These are phyloP conservation scores for Coemansia sp. DNA, from an alignment of 192 early-diverging fungal species.

Conservation along the genomic window DNA sequence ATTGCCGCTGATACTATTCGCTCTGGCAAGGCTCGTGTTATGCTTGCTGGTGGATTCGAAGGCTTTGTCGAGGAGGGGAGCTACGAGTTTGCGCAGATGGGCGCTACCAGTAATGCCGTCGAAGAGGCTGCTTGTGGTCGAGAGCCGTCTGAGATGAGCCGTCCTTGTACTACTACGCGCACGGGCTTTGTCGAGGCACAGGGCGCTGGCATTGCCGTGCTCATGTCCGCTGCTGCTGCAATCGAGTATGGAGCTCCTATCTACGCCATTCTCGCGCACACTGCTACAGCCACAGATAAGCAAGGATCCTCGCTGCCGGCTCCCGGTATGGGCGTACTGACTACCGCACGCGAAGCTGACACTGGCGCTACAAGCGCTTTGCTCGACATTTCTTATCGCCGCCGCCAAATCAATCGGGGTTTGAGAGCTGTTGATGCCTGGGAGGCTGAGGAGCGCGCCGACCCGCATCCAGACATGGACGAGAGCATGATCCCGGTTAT, in stretches of 20 bases:
- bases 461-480: neutral
- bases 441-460: constrained; percentile 15
- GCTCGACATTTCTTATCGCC: constrained; percentile 83
- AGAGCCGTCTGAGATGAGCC: constrained; percentile 86
- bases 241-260: constrained; percentile 92
- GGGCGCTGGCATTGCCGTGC: constrained; percentile 87
- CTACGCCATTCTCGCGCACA: constrained; percentile 84
- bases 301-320: constrained; percentile 93
- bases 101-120: constrained; percentile 85
- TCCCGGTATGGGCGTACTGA: constrained; percentile 92
- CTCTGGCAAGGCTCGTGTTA: constrained; percentile 88
- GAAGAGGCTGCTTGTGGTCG: constrained; percentile 85
- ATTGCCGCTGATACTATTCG: constrained; percentile 90
- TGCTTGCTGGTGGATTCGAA: constrained; percentile 92
- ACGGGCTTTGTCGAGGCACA: constrained; percentile 96
- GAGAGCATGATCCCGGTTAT: constrained; percentile 56
- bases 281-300: constrained; percentile 93
- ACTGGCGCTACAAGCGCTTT: constrained; percentile 47
- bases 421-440: constrained; percentile 17
- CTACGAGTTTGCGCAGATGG: constrained; percentile 99
- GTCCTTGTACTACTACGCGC: constrained; percentile 84
- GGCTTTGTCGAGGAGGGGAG: constrained; percentile 93
- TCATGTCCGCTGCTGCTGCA: constrained; percentile 88
- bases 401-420: constrained; percentile 65
- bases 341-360: constrained; percentile 74